Evolutionary conservation across 179 eudicot species (phyloP).

Genomic region (Silene vulgaris): DNA sequence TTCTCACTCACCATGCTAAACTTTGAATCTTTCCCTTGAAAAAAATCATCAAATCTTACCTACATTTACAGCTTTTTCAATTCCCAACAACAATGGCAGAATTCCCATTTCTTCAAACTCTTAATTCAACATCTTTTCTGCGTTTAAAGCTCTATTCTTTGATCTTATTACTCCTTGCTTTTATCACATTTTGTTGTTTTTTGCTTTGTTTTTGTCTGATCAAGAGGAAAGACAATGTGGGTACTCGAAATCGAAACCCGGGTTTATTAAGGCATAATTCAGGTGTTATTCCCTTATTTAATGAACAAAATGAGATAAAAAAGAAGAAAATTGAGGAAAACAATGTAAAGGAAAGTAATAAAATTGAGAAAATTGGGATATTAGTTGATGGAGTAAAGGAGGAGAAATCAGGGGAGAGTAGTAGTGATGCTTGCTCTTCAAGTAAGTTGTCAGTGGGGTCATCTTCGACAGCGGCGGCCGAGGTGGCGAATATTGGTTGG

Average conservation of each 20-base stretch:
- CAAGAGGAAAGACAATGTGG: constrained; percentile 25
- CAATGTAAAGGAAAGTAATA: too few relatives aligned
- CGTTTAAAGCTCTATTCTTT: constrained; percentile 57
- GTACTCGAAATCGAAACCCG: constrained; percentile 19
- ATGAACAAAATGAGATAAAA: constrained; percentile 23
- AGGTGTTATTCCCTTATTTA: constrained; percentile 48
- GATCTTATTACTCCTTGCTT: constrained; percentile 23
- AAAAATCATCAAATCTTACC: background rate
- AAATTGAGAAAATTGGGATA: constrained; percentile 20
- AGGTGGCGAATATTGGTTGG: constrained; percentile 64
- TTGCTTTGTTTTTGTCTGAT: constrained; percentile 33
- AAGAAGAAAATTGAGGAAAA: background rate
- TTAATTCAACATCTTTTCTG: constrained; percentile 44
- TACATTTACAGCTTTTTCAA: background rate
- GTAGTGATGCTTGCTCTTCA: constrained; percentile 42
- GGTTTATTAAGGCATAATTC: constrained; percentile 34
- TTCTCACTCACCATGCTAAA: background rate
- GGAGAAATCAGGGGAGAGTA: constrained; percentile 26
- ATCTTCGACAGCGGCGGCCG: constrained; percentile 20
- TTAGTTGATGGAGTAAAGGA: constrained; percentile 7
- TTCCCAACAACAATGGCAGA: constrained; percentile 18
- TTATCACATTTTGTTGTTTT: constrained; percentile 24
- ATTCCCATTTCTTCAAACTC: constrained; percentile 17
- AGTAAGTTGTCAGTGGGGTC: constrained; percentile 42
- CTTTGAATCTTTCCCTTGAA: background rate